Percentiles rank a stretch among this genome's conserved stretches.
phyloP scores from a whole-genome alignment of 75 land plant species.

The Ceratopteris richardii region DNA sequence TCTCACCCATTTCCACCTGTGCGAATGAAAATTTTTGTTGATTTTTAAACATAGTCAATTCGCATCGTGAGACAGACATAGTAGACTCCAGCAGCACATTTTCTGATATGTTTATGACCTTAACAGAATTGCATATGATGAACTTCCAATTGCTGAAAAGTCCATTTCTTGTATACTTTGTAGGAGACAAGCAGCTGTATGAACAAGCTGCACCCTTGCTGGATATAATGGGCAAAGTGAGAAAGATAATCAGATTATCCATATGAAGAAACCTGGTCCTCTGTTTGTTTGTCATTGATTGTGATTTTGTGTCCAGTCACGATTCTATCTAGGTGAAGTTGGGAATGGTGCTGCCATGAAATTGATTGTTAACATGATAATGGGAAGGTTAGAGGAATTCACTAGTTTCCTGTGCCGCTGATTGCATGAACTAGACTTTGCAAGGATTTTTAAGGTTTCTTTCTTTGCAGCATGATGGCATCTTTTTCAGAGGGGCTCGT shows the following conservation, averaged over 20 bases:
- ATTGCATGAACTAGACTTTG: not conserved
- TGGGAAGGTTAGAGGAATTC: constrained; percentile 70
- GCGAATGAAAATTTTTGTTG: too few species aligned
- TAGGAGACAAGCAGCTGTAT: constrained; percentile 70
- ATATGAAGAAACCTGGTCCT: not conserved
- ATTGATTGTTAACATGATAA: constrained; percentile 91
- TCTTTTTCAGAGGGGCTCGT: constrained; percentile 84
- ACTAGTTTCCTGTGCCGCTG: too few species aligned
- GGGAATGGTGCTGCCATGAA: constrained; percentile 98
- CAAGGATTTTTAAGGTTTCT: not conserved
- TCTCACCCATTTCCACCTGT: too few species aligned
- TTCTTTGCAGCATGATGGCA: constrained; percentile 79
- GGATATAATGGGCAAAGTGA: constrained; percentile 88
- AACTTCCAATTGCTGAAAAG: too few species aligned
- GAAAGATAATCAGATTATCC: not conserved
- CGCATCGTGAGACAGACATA: too few species aligned
- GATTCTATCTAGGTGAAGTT: constrained; percentile 76
- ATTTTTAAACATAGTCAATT: too few species aligned
- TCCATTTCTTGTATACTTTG: too few species aligned
- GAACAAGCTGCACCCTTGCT: constrained; percentile 52
- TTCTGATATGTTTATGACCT: too few species aligned
- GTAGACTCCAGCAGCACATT: too few species aligned
- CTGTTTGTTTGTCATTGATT: not conserved
- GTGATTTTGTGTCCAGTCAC: constrained; percentile 35
- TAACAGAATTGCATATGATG: too few species aligned